Conservation (phyloP, 768 basidiomycete species). For the Auricularia sp. region DNA sequence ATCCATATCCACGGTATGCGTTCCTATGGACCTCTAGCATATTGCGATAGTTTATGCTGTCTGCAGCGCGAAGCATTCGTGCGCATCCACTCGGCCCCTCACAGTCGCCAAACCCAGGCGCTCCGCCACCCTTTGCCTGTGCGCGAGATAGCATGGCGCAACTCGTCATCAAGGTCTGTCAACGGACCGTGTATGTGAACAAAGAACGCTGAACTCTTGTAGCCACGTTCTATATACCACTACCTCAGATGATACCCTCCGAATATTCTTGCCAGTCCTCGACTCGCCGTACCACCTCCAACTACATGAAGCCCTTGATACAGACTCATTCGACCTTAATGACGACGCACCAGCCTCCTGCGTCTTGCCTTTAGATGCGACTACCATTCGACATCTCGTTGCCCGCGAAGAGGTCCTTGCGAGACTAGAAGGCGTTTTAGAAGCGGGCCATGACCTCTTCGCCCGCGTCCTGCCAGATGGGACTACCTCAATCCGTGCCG, state of each 20-base stretch:
- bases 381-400: constrained; percentile 12
- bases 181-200: constrained; percentile 2
- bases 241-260: constrained; percentile 70
- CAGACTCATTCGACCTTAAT: constrained; percentile 47
- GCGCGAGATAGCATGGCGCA: constrained; percentile 65
- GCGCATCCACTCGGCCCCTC: constrained; percentile 61
- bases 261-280: constrained; percentile 80
- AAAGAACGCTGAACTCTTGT: constrained; percentile 3
- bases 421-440: constrained; percentile 50
- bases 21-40: constrained; percentile 69
- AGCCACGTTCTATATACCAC: constrained; percentile 79
- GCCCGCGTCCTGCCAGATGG: constrained; percentile 62
- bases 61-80: constrained; percentile 48
- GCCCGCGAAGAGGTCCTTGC: constrained; percentile 35
- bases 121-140: constrained; percentile 70
- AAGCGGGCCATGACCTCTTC: constrained; percentile 75
- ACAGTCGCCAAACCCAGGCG: constrained; percentile 55
- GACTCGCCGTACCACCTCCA: constrained; percentile 80
- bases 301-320: constrained; percentile 69
- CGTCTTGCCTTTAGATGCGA: constrained; percentile 60
- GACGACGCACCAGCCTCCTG: constrained; percentile 27
- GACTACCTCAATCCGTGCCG: constrained; percentile 60
- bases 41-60: constrained; percentile 34
- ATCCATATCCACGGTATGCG: constrained; percentile 43
- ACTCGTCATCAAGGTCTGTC: constrained; percentile 55